Percentiles rank a stretch among this genome's conserved stretches.
These are phyloP conservation scores for Chlorella sp. DNA, from an alignment of 139 green algal species.

Conservation along the genomic window DNA sequence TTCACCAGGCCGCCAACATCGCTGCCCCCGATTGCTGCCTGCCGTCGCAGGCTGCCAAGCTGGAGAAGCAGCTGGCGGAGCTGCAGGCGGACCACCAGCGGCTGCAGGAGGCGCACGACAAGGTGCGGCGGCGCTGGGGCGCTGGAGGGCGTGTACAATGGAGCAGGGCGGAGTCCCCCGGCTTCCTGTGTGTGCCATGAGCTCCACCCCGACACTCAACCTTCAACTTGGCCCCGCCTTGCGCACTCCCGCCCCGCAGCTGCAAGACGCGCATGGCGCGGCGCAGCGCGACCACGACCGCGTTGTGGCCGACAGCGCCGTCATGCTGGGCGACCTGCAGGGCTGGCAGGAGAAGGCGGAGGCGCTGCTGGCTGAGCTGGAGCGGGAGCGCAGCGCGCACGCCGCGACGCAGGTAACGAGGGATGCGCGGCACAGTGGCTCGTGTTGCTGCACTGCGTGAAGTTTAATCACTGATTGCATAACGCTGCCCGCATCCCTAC, in stretches of 20 bases:
- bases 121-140: background rate
- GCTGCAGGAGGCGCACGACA: slow-evolving; percentile 11
- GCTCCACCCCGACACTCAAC: too few species aligned
- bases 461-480: too few species aligned
- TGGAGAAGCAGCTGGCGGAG: slow-evolving; percentile 12
- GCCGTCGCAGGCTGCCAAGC: background rate
- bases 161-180: background rate
- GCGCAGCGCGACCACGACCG: slow-evolving; percentile 29
- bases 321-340: slow-evolving; percentile 42
- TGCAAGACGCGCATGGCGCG: slow-evolving; percentile 8
- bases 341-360: slow-evolving; percentile 44
- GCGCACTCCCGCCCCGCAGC: background rate
- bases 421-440: too few species aligned
- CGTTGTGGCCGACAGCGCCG: slow-evolving; percentile 37
- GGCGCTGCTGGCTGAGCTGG: slow-evolving; percentile 44
- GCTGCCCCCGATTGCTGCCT: too few species aligned
- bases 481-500: too few species aligned
- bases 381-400: slow-evolving; percentile 28
- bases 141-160: background rate
- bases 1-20: too few species aligned
- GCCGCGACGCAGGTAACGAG: slow-evolving; percentile 4
- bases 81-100: background rate
- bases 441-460: too few species aligned
- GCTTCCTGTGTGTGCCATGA: background rate
- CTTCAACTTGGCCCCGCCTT: background rate